These are phyloP conservation scores for Talaromyces trachyspermus DNA, from an alignment of 495 filamentous ascomycete species.

Conservation along the genomic window DNA sequence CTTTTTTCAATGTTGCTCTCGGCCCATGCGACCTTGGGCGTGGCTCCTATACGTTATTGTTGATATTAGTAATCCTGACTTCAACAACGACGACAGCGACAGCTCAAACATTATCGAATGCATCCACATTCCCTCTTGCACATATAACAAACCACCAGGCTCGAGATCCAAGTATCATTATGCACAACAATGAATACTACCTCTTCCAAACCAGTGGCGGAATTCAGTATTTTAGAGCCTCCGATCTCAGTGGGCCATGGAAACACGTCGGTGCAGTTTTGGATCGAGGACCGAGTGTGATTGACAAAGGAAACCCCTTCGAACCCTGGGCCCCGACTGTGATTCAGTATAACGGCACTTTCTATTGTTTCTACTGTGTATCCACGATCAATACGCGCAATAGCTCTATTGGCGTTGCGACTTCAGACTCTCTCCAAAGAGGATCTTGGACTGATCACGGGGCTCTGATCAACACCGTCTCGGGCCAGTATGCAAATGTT, in stretches of 20 bases:
- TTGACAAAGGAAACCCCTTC: slow-evolving; percentile 26
- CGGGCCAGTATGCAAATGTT: slow-evolving; percentile 32
- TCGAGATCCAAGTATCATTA: slow-evolving; percentile 36
- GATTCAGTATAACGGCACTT: slow-evolving; percentile 42
- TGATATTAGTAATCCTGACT: background rate
- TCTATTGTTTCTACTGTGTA: slow-evolving; percentile 70
- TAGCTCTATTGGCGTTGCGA: slow-evolving; percentile 67
- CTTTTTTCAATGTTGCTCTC: slow-evolving; percentile 1
- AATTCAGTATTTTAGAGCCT: slow-evolving; percentile 25
- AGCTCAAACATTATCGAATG: background rate
- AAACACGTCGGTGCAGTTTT: slow-evolving; percentile 32
- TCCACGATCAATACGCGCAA: slow-evolving; percentile 53
- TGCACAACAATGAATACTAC: slow-evolving; percentile 27
- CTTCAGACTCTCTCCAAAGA: slow-evolving; percentile 46
- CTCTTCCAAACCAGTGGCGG: slow-evolving; percentile 30
- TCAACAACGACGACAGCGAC: background rate
- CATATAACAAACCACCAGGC: slow-evolving; percentile 27
- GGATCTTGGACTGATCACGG: slow-evolving; percentile 51
- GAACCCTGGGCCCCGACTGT: slow-evolving; percentile 59
- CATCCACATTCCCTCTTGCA: slow-evolving; percentile 22
- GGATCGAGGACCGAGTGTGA: slow-evolving; percentile 23
- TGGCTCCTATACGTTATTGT: background rate
- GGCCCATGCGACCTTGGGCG: background rate
- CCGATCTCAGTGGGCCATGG: slow-evolving; percentile 35
- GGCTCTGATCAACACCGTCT: slow-evolving; percentile 30